Percentiles rank a stretch among this genome's conserved stretches.
phyloP scores from a whole-genome alignment of 306 rosid genomes.

The Dalbergia oliveri region DNA sequence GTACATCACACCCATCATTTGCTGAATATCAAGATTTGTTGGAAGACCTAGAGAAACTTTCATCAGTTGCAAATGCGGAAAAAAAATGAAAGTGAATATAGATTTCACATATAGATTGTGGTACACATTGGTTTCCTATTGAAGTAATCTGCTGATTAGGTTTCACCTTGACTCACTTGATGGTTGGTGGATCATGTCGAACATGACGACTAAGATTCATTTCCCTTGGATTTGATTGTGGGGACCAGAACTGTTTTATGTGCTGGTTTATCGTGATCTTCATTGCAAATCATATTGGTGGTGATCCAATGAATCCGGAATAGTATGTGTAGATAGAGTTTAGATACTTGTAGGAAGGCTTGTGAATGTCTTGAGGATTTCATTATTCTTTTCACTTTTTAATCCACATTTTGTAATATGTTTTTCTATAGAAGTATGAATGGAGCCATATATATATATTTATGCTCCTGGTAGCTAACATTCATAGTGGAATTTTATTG shows the following conservation, averaged over 20 bases:
- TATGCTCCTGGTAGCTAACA: conserved; percentile 42
- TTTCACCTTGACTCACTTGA: conserved; percentile 27
- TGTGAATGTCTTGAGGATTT: conserved; percentile 31
- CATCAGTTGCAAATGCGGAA: conserved; percentile 57
- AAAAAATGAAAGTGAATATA: conserved; percentile 43
- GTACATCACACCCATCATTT: conserved; percentile 67
- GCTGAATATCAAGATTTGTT: conserved; percentile 79
- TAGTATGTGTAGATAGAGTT: conserved; percentile 56
- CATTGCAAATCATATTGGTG: conserved; percentile 25
- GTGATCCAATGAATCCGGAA: conserved; percentile 43
- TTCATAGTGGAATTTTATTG: conserved; percentile 42
- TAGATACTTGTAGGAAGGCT: conserved; percentile 29
- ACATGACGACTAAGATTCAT: conserved; percentile 36
- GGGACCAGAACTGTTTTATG: neutral
- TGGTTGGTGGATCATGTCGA: conserved; percentile 31
- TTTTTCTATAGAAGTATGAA: conserved; percentile 11
- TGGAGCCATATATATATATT: conserved; percentile 48
- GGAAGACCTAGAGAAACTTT: conserved; percentile 74
- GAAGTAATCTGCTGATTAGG: conserved; percentile 32
- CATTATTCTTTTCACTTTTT: conserved; percentile 19
- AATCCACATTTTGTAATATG: neutral
- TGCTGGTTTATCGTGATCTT: conserved; percentile 37
- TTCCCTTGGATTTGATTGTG: conserved; percentile 24
- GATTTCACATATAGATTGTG: conserved; percentile 41
- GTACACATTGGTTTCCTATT: conserved; percentile 44